Conservation (phyloP, 768 basidiomycete species). For the Lentinula detonsa region DNA sequence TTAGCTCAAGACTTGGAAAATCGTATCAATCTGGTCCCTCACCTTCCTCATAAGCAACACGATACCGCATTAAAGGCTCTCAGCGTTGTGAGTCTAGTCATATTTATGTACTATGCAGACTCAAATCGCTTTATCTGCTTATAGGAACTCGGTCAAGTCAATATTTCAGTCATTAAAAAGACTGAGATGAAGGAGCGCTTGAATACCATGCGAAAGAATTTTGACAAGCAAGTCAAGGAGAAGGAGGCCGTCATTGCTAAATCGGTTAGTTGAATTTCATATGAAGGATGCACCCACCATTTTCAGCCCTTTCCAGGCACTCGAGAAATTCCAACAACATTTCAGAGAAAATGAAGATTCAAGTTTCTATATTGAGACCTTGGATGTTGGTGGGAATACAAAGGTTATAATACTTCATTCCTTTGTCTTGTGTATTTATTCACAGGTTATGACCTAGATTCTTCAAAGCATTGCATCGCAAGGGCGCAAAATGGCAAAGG, state of each 20-base stretch:
- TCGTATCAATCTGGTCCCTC: constrained; percentile 57
- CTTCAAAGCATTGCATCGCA: constrained; percentile 70
- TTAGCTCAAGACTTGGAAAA: constrained; percentile 56
- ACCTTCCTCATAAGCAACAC: constrained; percentile 67
- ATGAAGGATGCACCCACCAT: background rate
- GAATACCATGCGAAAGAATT: constrained; percentile 65
- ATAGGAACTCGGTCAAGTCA: constrained; percentile 84
- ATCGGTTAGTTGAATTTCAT: constrained; percentile 37
- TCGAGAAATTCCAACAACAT: constrained; percentile 61
- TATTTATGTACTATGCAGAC: background rate
- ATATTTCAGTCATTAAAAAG: constrained; percentile 85
- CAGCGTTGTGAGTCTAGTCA: constrained; percentile 48
- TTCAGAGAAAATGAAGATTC: constrained; percentile 76
- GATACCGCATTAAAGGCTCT: constrained; percentile 84
- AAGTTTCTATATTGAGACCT: constrained; percentile 58
- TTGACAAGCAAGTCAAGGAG: constrained; percentile 83
- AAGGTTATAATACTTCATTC: constrained; percentile 46
- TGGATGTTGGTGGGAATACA: constrained; percentile 79
- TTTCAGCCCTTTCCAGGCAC: constrained; percentile 38
- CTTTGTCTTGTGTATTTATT: background rate
- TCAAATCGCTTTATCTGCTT: background rate
- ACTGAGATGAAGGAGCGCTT: constrained; percentile 73
- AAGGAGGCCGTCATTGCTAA: constrained; percentile 72
- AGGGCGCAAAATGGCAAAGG: constrained; percentile 77
- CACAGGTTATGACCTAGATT: constrained; percentile 36